Conservation (phyloP, 208 protist genomes). For the Acanthamoeba royreba region DNA sequence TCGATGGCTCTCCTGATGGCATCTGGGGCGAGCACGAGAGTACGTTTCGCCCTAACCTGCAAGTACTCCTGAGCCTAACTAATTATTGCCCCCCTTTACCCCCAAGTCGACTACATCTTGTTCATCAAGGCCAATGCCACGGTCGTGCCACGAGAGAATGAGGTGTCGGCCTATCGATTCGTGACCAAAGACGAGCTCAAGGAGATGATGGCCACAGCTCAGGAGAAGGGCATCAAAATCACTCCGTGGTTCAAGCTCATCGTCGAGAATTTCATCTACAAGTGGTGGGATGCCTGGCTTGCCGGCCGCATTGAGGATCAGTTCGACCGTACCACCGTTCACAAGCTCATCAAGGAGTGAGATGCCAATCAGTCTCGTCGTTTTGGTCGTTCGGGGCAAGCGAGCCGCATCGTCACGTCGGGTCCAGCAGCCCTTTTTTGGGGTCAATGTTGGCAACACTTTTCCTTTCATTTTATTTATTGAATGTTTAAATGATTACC, state of each 20-base stretch:
- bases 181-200: conserved; percentile 72
- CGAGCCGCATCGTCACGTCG: too few species aligned
- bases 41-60: too few species aligned
- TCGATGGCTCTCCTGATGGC: conserved; percentile 52
- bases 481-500: too few species aligned
- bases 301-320: not conserved
- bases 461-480: too few species aligned
- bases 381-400: too few species aligned
- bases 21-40: conserved; percentile 84
- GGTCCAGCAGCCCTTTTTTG: too few species aligned
- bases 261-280: conserved; percentile 66
- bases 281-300: conserved; percentile 70
- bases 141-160: conserved; percentile 58
- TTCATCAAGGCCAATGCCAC: conserved; percentile 43
- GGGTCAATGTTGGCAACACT: too few species aligned
- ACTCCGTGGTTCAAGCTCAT: conserved; percentile 81
- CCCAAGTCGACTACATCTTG: conserved; percentile 74
- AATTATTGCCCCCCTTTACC: too few species aligned
- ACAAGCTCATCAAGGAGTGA: conserved; percentile 26
- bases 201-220: conserved; percentile 55
- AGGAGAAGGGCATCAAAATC: conserved; percentile 56
- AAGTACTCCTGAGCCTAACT: too few species aligned
- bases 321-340: not conserved
- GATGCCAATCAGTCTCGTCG: too few species aligned
- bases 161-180: conserved; percentile 70